Evolutionary conservation across 2,329 filamentous ascomycete genomes (phyloP).

Genomic region (Neofusicoccum cordaticola): DNA sequence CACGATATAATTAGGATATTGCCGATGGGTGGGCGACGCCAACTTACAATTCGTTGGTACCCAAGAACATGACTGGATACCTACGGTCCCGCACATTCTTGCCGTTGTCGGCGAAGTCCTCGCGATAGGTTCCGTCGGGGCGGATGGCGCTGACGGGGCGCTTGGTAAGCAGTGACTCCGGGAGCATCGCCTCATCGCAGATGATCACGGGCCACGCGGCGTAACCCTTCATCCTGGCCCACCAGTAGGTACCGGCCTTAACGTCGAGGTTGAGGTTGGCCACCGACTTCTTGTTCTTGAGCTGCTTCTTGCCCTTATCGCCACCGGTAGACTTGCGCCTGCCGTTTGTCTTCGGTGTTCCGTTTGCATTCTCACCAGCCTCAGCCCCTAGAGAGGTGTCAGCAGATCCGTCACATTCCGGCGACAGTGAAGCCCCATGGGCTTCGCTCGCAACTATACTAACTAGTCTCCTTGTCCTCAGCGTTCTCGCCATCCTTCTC

Average conservation of each 20-base stretch:
- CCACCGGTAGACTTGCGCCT: slow-evolving; percentile 71
- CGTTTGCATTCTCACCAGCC: slow-evolving; percentile 44
- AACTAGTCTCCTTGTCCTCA: slow-evolving; percentile 25
- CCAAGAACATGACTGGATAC: slow-evolving; percentile 92
- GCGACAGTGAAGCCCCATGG: background rate
- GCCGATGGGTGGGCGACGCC: background rate
- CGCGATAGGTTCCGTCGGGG: slow-evolving; percentile 80
- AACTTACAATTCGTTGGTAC: slow-evolving; percentile 95
- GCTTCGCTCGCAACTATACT: background rate
- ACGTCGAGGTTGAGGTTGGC: slow-evolving; percentile 67
- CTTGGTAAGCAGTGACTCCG: slow-evolving; percentile 68
- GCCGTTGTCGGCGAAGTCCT: slow-evolving; percentile 82
- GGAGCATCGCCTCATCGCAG: slow-evolving; percentile 92
- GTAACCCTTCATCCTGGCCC: slow-evolving; percentile 91
- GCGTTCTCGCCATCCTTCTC: slow-evolving; percentile 23
- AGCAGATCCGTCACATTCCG: background rate
- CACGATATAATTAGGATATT: slow-evolving; percentile 11
- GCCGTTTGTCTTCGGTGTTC: slow-evolving; percentile 46
- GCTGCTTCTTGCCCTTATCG: slow-evolving; percentile 71
- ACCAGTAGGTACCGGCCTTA: slow-evolving; percentile 85
- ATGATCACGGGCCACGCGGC: slow-evolving; percentile 93
- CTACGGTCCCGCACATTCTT: slow-evolving; percentile 82
- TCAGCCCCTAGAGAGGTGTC: slow-evolving; percentile 25
- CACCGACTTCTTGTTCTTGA: slow-evolving; percentile 82
- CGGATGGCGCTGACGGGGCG: slow-evolving; percentile 82